phyloP scores from a whole-genome alignment of 768 basidiomycete genomes.

The Tricholoma furcatifolium region DNA sequence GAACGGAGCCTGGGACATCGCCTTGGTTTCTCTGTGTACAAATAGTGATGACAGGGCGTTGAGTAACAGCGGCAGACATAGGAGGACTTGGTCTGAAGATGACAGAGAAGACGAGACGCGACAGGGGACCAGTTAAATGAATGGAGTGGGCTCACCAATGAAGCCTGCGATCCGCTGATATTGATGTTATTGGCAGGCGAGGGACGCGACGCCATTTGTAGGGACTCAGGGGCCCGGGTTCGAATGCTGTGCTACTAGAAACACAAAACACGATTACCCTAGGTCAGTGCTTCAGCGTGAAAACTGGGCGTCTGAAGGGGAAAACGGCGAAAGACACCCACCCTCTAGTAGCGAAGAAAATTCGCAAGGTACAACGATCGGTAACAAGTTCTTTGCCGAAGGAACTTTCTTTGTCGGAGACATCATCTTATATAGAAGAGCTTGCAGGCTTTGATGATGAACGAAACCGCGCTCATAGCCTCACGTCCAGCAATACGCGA shows the following conservation, averaged over 20 bases:
- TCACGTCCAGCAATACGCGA: slow-evolving; percentile 5
- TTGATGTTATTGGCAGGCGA: slow-evolving; percentile 11
- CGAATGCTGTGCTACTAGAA: slow-evolving; percentile 16
- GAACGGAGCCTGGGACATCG: slow-evolving; percentile 63
- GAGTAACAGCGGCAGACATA: slow-evolving; percentile 5
- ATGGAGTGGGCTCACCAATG: slow-evolving; percentile 12
- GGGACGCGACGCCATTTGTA: slow-evolving; percentile 11
- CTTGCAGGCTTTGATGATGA: slow-evolving; percentile 15
- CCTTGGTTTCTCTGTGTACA: slow-evolving; percentile 25
- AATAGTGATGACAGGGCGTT: slow-evolving; percentile 20
- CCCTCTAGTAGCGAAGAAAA: background rate
- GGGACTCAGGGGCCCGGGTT: background rate
- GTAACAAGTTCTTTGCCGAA: background rate
- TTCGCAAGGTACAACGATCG: background rate
- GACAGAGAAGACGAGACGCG: background rate
- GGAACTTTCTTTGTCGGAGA: slow-evolving; percentile 2
- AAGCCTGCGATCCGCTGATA: slow-evolving; percentile 11
- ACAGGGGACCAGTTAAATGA: background rate
- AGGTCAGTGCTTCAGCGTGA: background rate
- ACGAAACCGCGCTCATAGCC: slow-evolving; percentile 17
- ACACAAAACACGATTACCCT: slow-evolving; percentile 1
- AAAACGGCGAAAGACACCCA: background rate
- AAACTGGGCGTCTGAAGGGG: background rate
- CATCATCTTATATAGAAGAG: slow-evolving; percentile 16
- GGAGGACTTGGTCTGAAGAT: background rate